These are phyloP conservation scores for Rhizopus delemar DNA, from an alignment of 371 early-diverging fungal species.

Conservation along the genomic window DNA sequence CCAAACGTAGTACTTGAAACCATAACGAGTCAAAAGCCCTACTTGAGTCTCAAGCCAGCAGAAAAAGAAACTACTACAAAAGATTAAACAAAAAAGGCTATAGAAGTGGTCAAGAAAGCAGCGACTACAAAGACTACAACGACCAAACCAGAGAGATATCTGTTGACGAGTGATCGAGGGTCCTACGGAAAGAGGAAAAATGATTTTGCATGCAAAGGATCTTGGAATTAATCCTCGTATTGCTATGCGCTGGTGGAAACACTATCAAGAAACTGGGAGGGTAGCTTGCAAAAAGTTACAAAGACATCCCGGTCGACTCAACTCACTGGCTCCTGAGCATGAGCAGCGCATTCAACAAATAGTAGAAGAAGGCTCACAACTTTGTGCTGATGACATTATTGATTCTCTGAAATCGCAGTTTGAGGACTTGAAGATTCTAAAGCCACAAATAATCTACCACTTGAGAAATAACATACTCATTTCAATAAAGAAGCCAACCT, in stretches of 20 bases:
- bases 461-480: constrained; percentile 9
- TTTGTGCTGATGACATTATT: not conserved
- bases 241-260: constrained; percentile 1
- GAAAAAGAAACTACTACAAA: no score
- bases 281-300: not conserved
- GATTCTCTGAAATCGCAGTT: no score
- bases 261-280: not conserved
- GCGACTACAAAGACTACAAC: no score
- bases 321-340: not conserved
- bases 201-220: no score
- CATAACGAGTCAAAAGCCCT: no score
- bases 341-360: not conserved
- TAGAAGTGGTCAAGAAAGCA: no score
- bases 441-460: constrained; percentile 7
- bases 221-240: constrained; percentile 1
- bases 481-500: constrained; percentile 13
- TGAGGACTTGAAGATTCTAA: not conserved
- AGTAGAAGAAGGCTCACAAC: not conserved
- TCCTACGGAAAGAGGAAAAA: no score
- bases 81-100: no score
- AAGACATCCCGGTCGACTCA: not conserved
- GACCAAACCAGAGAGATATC: no score
- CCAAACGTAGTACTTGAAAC: no score
- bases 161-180: no score
- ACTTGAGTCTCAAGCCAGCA: no score